Percentiles rank a stretch among this genome's conserved stretches.
Evolutionary conservation across 140 eudicot species (phyloP).

Genomic region (Senecio squalidus): DNA sequence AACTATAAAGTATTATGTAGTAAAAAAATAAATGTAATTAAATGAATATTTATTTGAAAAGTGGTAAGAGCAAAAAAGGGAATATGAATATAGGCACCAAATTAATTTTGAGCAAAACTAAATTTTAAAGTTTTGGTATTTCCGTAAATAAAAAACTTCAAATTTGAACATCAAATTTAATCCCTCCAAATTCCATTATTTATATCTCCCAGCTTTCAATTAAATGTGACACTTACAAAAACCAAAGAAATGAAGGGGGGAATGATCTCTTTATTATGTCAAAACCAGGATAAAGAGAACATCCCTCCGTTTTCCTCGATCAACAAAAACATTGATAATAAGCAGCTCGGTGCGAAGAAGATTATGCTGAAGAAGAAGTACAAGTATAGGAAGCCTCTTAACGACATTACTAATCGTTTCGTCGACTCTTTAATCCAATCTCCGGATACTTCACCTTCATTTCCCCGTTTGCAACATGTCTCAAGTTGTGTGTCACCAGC

Average conservation of each 20-base stretch:
- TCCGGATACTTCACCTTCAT: neutral
- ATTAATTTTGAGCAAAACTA: too few relatives aligned
- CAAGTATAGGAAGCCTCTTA: slow-evolving; percentile 1
- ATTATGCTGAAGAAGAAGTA: slow-evolving; percentile 5
- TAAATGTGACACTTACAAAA: too few relatives aligned
- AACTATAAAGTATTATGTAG: too few relatives aligned
- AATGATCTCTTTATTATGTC: slow-evolving; percentile 1
- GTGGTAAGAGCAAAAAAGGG: too few relatives aligned
- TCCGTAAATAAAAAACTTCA: too few relatives aligned
- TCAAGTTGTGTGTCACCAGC: neutral
- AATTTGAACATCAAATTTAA: too few relatives aligned
- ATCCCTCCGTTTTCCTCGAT: slow-evolving; percentile 1
- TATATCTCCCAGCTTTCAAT: too few relatives aligned
- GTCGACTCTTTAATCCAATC: neutral
- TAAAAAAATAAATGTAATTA: too few relatives aligned
- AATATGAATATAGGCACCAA: too few relatives aligned
- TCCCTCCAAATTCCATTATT: too few relatives aligned
- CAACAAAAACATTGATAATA: neutral
- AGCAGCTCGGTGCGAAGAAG: slow-evolving; percentile 6
- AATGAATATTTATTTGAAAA: too few relatives aligned
- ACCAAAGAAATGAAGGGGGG: slow-evolving; percentile 1
- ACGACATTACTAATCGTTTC: slow-evolving; percentile 15
- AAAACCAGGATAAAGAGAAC: slow-evolving; percentile 15
- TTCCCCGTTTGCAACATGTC: neutral
- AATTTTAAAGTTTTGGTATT: too few relatives aligned